phyloP scores from a whole-genome alignment of 768 basidiomycete genomes.

The Boletus coccyginus region DNA sequence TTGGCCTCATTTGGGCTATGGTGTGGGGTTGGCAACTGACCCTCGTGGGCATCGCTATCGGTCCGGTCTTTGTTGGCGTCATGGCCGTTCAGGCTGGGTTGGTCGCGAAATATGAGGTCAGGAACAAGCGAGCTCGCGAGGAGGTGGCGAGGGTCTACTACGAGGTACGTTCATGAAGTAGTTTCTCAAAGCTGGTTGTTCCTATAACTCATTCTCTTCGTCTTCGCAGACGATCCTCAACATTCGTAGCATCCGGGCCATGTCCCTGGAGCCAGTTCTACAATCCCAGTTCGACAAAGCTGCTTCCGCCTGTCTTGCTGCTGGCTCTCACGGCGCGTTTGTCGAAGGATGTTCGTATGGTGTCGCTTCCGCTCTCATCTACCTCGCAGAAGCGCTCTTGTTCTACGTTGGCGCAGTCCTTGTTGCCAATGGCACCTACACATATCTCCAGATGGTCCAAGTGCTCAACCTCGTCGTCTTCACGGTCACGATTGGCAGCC shows the following conservation, averaged over 20 bases:
- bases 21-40: slow-evolving; percentile 89
- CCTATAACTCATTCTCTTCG: slow-evolving; percentile 1
- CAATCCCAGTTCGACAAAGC: slow-evolving; percentile 64
- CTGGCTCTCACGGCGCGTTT: slow-evolving; percentile 80
- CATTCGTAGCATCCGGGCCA: slow-evolving; percentile 81
- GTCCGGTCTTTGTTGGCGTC: slow-evolving; percentile 73
- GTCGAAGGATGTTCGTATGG: slow-evolving; percentile 84
- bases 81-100: slow-evolving; percentile 77
- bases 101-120: slow-evolving; percentile 65
- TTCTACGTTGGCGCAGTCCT: slow-evolving; percentile 92
- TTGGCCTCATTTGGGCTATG: slow-evolving; percentile 88
- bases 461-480: slow-evolving; percentile 91
- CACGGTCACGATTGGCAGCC: slow-evolving; percentile 86
- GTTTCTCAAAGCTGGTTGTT: background rate
- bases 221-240: slow-evolving; percentile 65
- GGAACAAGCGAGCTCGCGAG: slow-evolving; percentile 86
- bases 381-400: slow-evolving; percentile 85
- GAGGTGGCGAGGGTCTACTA: slow-evolving; percentile 83
- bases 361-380: slow-evolving; percentile 78
- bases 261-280: slow-evolving; percentile 79
- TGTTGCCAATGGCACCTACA: slow-evolving; percentile 75
- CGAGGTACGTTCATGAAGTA: slow-evolving; percentile 51
- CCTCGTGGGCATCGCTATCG: slow-evolving; percentile 83
- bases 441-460: slow-evolving; percentile 86
- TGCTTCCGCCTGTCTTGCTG: slow-evolving; percentile 54